Conservation (phyloP, 23 red algal genomes). For the Gracilaria vermiculophylla region DNA sequence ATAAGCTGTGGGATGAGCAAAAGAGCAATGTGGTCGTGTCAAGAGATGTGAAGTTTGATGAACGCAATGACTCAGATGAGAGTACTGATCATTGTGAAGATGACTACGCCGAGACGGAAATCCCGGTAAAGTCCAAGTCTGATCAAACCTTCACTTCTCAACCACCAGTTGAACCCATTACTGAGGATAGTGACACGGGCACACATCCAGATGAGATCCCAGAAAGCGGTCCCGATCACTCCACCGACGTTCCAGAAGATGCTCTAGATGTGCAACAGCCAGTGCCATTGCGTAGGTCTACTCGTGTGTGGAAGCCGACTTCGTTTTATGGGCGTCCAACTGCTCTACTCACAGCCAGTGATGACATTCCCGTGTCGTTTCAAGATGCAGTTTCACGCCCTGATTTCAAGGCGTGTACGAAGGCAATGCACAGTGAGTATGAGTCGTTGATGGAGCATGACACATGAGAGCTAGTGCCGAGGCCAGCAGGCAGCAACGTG, state of each 20-base stretch:
- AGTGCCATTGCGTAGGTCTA: not conserved
- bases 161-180: too few relatives aligned
- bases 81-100: not conserved
- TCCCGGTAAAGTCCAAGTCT: too few relatives aligned
- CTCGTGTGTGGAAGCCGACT: not conserved
- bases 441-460: conserved; percentile 29
- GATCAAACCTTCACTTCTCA: too few relatives aligned
- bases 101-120: too few relatives aligned
- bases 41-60: conserved; percentile 10
- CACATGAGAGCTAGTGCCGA: conserved; percentile 37
- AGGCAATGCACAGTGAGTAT: conserved; percentile 18
- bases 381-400: conserved; percentile 11
- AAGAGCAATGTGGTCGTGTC: conserved; percentile 5
- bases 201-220: too few relatives aligned
- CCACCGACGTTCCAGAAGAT: too few relatives aligned
- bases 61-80: not conserved
- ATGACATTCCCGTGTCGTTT: conserved; percentile 5
- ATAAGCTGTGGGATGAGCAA: conserved; percentile 10
- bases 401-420: conserved; percentile 36
- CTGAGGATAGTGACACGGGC: too few relatives aligned
- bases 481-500: conserved; percentile 33
- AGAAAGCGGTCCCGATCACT: too few relatives aligned
- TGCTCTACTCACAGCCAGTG: conserved; percentile 32
- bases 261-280: not conserved
- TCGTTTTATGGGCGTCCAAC: not conserved